A percentile compares a stretch with the other conserved stretches of the same genome.
These are phyloP conservation scores for Alectoria sarmentosa DNA, from an alignment of 495 filamentous ascomycete genomes.

Conservation along the genomic window DNA sequence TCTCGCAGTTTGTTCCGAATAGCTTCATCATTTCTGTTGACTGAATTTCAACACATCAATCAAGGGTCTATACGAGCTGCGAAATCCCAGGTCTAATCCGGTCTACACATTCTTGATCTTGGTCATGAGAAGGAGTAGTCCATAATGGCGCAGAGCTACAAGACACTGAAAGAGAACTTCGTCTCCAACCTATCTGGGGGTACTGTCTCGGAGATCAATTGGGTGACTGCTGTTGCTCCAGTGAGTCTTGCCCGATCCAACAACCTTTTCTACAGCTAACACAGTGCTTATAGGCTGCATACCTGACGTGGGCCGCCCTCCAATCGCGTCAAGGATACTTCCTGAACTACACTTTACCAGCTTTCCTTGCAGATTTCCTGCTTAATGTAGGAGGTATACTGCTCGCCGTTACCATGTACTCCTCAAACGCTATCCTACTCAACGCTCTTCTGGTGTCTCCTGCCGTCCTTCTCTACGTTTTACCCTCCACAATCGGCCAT, in stretches of 20 bases:
- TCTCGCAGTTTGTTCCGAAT: not conserved
- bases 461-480: conserved; percentile 52
- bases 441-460: conserved; percentile 68
- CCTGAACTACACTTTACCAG: conserved; percentile 58
- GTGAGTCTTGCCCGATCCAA: conserved; percentile 45
- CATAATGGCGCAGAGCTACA: conserved; percentile 61
- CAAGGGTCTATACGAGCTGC: not conserved
- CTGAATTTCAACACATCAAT: not conserved
- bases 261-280: conserved; percentile 13
- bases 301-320: conserved; percentile 81
- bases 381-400: conserved; percentile 77
- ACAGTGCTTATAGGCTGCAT: conserved; percentile 51
- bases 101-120: not conserved
- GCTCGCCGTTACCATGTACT: conserved; percentile 82
- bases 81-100: not conserved
- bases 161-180: conserved; percentile 87
- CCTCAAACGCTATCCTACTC: conserved; percentile 64
- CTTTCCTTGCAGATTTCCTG: conserved; percentile 71
- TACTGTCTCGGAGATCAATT: conserved; percentile 75
- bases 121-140: not conserved
- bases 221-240: conserved; percentile 73
- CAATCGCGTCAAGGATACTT: conserved; percentile 87
- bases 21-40: not conserved
- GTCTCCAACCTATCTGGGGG: conserved; percentile 91
- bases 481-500: conserved; percentile 36